Percentiles rank a stretch among this genome's conserved stretches.
These are phyloP conservation scores for Rasamsonia emersonii DNA, from an alignment of 2,329 filamentous ascomycete species.

Conservation along the genomic window DNA sequence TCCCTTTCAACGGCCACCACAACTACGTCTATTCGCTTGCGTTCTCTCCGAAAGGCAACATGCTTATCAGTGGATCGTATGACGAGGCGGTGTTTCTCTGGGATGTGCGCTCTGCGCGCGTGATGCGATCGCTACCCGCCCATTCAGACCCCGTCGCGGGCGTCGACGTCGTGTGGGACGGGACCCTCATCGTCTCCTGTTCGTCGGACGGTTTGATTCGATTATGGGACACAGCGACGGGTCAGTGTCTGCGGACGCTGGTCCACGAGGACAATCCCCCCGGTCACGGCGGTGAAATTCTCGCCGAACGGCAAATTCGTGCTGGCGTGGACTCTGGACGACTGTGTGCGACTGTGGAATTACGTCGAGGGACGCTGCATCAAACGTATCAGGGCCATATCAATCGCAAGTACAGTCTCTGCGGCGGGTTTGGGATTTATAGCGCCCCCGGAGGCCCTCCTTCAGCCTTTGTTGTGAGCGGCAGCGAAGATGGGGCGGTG, in stretches of 20 bases:
- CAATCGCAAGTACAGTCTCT: constrained; percentile 78
- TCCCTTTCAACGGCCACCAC: constrained; percentile 72
- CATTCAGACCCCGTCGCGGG: constrained; percentile 92
- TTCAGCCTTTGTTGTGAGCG: constrained; percentile 63
- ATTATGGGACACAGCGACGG: constrained; percentile 92
- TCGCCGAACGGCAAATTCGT: constrained; percentile 90
- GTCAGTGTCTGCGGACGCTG: constrained; percentile 87
- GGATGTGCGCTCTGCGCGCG: constrained; percentile 79
- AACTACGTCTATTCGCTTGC: constrained; percentile 93
- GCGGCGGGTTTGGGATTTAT: constrained; percentile 70
- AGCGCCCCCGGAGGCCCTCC: constrained; percentile 26
- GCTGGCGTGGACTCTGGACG: constrained; percentile 84
- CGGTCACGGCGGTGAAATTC: constrained; percentile 83
- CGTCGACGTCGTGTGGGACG: constrained; percentile 87
- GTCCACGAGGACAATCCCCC: constrained; percentile 91
- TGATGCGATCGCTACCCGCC: constrained; percentile 86
- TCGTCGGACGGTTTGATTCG: constrained; percentile 85
- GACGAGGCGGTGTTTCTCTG: constrained; percentile 96
- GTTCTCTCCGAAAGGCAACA: constrained; percentile 97
- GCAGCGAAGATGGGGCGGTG: constrained; percentile 79
- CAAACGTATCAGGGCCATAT: constrained; percentile 94
- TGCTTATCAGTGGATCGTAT: constrained; percentile 88
- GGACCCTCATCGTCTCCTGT: constrained; percentile 84
- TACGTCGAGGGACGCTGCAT: constrained; percentile 85
- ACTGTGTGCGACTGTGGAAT: constrained; percentile 85